Base-by-base conservation (phyloP, 2,329 filamentous ascomycete genomes). In the Emericellopsis cladophorae region DNA sequence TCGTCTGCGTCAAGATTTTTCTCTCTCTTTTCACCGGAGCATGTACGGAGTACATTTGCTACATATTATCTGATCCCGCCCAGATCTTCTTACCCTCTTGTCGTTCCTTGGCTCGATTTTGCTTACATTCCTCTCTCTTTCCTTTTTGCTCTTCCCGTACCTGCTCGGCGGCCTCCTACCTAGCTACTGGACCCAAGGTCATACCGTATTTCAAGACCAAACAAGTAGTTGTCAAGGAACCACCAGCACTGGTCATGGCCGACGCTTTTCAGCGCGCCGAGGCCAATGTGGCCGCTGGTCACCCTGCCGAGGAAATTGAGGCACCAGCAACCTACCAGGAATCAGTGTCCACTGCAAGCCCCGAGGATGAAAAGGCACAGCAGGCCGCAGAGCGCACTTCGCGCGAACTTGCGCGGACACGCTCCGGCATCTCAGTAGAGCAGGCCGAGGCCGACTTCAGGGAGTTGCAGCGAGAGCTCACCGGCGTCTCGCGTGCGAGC, bases 391-490 rank as follows among this genome's bases (percentile, higher is more conserved):
- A 46, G 15, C 46, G 43, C 33, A 31, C 39, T 23, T 50, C 51
- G n/a, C 46, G 45, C 34, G 42, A 45, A 4, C 41, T 39, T 10
- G 24, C n/a, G 16, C 40, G 40, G 12, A n/a, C 33, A 3, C 45
- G 44, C 8, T 39, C 51, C n/a, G 42, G 40, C 16, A 40, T 88
- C 26, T 77, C 81, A 8, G 70, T 89, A 40, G 65, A 74, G 44
- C 71, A 73, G 40, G 83, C 83, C 35, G 74, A 84, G 56, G 74
- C 73, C 26, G 81, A 87, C 22, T 89, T 88, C 48, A 74, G 72
- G 0, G 70, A 83, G 47, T 67, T 89, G 12, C 80, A 73, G 52
- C 67, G 70, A 31, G 70, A 79, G 54, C 61, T 82, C 16, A 73
- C 75, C 2, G 67, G 66, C 7, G 56, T 72, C n/a, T 79, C 74